phyloP scores from a whole-genome alignment of 495 filamentous ascomycete species.

The Copromyces sp. region DNA sequence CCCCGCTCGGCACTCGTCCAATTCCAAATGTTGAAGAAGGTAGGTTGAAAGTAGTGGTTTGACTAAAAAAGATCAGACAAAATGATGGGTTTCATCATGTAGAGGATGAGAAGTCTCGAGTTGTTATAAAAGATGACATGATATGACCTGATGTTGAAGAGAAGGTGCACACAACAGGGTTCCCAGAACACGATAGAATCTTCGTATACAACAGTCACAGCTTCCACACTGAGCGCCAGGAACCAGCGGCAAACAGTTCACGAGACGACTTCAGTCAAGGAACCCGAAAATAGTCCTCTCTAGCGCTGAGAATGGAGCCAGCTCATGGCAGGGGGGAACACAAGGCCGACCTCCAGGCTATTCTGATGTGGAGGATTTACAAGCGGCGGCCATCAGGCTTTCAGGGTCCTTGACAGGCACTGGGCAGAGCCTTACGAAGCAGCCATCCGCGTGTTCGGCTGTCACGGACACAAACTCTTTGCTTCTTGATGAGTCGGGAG shows the following conservation, averaged over 20 bases:
- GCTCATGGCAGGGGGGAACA: not conserved
- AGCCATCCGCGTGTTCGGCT: not conserved
- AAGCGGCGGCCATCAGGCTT: not conserved
- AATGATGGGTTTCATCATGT: too few relatives aligned
- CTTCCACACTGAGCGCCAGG: not conserved
- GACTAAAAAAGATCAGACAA: too few relatives aligned
- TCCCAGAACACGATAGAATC: not conserved
- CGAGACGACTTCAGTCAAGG: not conserved
- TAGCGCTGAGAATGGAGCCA: not conserved
- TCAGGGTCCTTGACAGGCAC: not conserved
- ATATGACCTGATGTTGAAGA: not conserved
- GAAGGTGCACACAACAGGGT: not conserved
- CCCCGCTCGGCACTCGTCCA: not conserved
- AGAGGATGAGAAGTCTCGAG: not conserved
- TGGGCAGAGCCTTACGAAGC: not conserved
- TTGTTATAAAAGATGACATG: not conserved
- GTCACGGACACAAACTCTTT: not conserved
- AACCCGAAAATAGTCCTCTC: not conserved
- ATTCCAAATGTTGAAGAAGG: not conserved
- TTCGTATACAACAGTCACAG: not conserved
- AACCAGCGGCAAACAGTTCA: not conserved
- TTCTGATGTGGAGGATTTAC: not conserved
- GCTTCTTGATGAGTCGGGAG: not conserved
- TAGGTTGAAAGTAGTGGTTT: too few relatives aligned
- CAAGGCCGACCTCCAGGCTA: not conserved